Evolutionary conservation across 768 basidiomycete genomes (phyloP).

Genomic region (Pisolithus albus): DNA sequence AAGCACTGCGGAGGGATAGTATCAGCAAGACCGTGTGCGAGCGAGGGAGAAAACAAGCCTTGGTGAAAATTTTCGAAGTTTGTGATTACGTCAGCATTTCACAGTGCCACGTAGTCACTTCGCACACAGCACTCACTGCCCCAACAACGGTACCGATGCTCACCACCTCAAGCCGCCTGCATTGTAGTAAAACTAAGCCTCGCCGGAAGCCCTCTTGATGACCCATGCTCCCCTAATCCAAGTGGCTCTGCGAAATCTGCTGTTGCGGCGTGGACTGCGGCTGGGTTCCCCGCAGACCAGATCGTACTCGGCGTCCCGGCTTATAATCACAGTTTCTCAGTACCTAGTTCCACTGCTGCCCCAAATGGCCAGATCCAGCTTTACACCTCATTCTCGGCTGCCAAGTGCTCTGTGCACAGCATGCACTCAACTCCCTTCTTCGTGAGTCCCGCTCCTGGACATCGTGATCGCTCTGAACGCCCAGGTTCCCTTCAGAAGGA

Average conservation of each 20-base stretch:
- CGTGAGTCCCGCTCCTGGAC: constrained; percentile 42
- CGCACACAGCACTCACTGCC: no score
- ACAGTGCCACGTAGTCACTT: no score
- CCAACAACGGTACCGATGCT: no score
- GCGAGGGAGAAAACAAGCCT: no score
- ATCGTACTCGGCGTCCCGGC: constrained; percentile 81
- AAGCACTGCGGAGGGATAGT: no score
- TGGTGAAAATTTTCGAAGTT: no score
- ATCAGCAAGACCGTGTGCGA: no score
- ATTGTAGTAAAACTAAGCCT: no score
- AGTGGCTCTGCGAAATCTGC: constrained; percentile 73
- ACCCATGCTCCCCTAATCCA: constrained; percentile 65
- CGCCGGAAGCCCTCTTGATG: constrained; percentile 48
- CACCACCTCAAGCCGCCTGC: no score
- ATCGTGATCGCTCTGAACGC: constrained; percentile 33
- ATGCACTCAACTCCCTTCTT: constrained; percentile 74
- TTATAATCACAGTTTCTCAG: constrained; percentile 72
- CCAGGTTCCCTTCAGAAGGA: constrained; percentile 31
- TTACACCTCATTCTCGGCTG: constrained; percentile 47
- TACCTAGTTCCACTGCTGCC: constrained; percentile 18
- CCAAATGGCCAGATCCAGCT: constrained; percentile 29
- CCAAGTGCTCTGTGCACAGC: constrained; percentile 76
- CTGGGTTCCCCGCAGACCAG: constrained; percentile 65
- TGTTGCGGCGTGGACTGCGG: constrained; percentile 64
- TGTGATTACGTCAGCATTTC: no score